phyloP scores from a whole-genome alignment of 2,329 filamentous ascomycete genomes.

The Cladosporium sp. region DNA sequence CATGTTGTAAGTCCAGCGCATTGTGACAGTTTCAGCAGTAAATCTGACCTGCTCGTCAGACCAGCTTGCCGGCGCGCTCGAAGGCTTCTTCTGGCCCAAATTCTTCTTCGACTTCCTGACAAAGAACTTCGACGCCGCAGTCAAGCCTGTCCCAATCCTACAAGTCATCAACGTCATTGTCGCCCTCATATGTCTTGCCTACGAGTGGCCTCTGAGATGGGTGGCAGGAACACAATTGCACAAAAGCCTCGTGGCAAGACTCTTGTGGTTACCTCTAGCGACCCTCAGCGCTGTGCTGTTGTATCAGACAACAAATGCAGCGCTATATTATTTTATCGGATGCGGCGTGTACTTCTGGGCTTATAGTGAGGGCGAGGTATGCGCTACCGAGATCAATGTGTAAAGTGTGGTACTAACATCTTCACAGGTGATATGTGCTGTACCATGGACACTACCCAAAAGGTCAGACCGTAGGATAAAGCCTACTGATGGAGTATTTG shows the following conservation, averaged over 20 bases:
- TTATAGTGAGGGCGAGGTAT: constrained; percentile 93
- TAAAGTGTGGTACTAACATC: neutral
- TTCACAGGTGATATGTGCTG: constrained; percentile 43
- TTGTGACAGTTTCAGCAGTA: neutral
- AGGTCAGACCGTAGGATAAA: constrained; percentile 26
- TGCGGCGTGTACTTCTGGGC: constrained; percentile 93
- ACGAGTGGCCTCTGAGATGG: constrained; percentile 83
- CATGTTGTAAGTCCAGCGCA: constrained; percentile 56
- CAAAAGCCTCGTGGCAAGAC: constrained; percentile 78
- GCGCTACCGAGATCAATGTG: constrained; percentile 31
- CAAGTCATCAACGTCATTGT: constrained; percentile 87
- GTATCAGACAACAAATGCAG: constrained; percentile 90
- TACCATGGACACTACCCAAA: constrained; percentile 49
- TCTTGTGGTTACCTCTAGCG: constrained; percentile 76
- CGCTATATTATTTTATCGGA: constrained; percentile 84
- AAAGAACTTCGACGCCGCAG: constrained; percentile 78
- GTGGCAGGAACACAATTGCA: constrained; percentile 76
- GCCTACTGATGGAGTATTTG: constrained; percentile 21
- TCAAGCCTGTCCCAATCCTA: constrained; percentile 81
- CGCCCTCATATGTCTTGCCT: constrained; percentile 71
- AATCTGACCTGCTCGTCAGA: constrained; percentile 50
- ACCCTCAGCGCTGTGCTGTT: constrained; percentile 70
- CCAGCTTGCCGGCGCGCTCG: constrained; percentile 76
- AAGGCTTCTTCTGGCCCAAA: constrained; percentile 97
- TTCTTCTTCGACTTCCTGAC: constrained; percentile 98